phyloP scores from a whole-genome alignment of 176 grass and related monocot genomes.

The Triticum timopheevii region DNA sequence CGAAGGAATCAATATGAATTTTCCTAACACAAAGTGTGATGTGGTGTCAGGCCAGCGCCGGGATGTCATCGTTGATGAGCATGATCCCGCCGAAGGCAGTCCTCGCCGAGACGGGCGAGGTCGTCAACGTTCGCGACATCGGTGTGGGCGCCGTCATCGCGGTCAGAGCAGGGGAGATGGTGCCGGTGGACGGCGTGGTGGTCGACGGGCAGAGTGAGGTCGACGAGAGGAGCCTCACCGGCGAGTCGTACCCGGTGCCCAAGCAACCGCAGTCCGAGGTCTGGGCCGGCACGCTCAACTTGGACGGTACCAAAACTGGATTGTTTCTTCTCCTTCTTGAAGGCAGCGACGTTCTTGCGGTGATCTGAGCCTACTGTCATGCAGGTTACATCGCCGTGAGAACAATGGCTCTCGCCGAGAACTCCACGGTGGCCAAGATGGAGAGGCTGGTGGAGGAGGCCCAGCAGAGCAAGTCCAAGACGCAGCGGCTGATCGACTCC shows the following conservation, averaged over 20 bases:
- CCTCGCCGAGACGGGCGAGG: constrained; percentile 38
- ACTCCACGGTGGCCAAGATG: constrained; percentile 83
- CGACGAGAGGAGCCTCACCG: constrained; percentile 78
- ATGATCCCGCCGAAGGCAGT: constrained; percentile 53
- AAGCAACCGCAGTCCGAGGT: constrained; percentile 50
- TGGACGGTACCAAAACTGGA: constrained; percentile 35
- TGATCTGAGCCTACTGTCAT: neutral
- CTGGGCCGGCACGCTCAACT: constrained; percentile 78
- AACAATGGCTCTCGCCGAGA: constrained; percentile 51
- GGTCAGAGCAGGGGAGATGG: constrained; percentile 57
- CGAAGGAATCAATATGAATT: neutral
- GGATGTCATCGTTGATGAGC: constrained; percentile 60
- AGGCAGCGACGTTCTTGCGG: neutral
- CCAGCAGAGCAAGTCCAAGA: constrained; percentile 61
- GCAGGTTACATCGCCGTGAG: constrained; percentile 64
- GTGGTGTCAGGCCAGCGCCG: constrained; percentile 38
- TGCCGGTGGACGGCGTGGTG: constrained; percentile 69
- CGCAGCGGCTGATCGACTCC: constrained; percentile 65
- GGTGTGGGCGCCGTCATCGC: constrained; percentile 35
- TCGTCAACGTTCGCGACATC: constrained; percentile 42
- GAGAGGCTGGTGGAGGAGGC: constrained; percentile 68
- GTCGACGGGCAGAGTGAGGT: constrained; percentile 60
- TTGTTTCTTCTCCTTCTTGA: neutral
- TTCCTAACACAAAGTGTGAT: neutral
- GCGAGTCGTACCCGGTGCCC: constrained; percentile 66